These are phyloP conservation scores for Leishmania braziliensis DNA, from an alignment of 208 protist genomes.

Conservation along the genomic window DNA sequence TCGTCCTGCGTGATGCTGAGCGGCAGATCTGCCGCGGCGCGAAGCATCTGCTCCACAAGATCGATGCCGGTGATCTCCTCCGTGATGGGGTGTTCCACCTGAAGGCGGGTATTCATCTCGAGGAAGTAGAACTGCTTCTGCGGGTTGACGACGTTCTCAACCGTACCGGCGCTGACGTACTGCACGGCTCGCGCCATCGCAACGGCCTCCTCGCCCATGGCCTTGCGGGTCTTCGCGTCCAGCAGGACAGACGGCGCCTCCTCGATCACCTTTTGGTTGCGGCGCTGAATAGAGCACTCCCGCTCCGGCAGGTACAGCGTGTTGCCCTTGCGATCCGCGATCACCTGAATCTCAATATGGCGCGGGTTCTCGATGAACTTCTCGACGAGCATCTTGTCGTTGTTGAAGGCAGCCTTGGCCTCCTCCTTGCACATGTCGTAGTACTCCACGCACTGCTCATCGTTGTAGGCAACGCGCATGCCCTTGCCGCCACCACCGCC, in stretches of 20 bases:
- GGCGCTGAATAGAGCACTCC: conserved; percentile 96
- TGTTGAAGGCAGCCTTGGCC: conserved; percentile 90
- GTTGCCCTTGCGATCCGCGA: conserved; percentile 92
- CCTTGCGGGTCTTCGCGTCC: conserved; percentile 46
- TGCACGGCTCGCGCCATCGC: conserved; percentile 83
- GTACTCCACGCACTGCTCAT: conserved; percentile 93
- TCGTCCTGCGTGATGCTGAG: conserved; percentile 85
- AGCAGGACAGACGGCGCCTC: conserved; percentile 88
- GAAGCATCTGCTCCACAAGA: conserved; percentile 96
- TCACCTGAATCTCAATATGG: conserved; percentile 96
- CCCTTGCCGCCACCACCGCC: conserved; percentile 64
- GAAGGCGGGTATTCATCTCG: conserved; percentile 99
- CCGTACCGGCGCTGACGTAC: conserved; percentile 96
- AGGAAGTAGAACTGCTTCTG: conserved; percentile 97
- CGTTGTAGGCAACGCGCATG: conserved; percentile 86
- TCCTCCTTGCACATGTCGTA: conserved; percentile 94
- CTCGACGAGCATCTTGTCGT: conserved; percentile 94
- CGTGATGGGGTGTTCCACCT: conserved; percentile 96
- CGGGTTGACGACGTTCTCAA: conserved; percentile 98
- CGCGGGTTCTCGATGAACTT: conserved; percentile 90
- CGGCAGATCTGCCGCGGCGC: conserved; percentile 62
- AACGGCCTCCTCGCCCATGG: conserved; percentile 89
- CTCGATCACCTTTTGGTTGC: conserved; percentile 97
- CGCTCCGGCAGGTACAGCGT: conserved; percentile 94
- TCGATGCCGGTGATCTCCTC: conserved; percentile 94